Evolutionary conservation across 2,329 filamentous ascomycete genomes (phyloP), one percentile per base, ranked within the genome.

Genomic region (Aureobasidium sp.): DNA sequence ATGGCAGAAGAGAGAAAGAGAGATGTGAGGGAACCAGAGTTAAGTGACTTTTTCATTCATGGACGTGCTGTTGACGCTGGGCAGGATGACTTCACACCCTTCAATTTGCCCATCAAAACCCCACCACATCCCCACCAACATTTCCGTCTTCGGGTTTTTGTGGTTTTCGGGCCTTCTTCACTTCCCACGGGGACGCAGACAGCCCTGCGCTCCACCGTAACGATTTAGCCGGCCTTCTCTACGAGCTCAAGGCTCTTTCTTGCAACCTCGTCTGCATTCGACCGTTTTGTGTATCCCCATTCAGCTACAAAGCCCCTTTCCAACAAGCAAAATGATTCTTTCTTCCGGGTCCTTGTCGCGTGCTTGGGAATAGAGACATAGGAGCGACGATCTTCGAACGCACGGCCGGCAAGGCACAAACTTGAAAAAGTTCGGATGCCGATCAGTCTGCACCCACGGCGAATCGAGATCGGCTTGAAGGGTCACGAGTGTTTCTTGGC

Each of bases 51-150:
- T 57, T 58, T 48, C 30, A 48, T n/a, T n/a, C 11, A 42, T 48
- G 54, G 54, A 58, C 54, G 54, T 58, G 54, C 42, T 58, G 54
- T 30, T 58, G 29, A 58, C 54, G 54, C 54, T 58, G 54, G 54
- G 41, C 41, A 44, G 42, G 8, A 58, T 58, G 54, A 58, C 54
- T 58, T 58, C 54, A 58, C 54, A 47, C 54, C 14, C 42, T 47
- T 47, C 41, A 58, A 47, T n/a, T 29, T 42, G 39, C 45, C 34
- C 53, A 44, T 55, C 30, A 41, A 29, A 48, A 58, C 54, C 54
- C 54, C 54, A 58, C 54, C 54, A 21, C 21, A 47, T 44, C 54
- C 54, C 54, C 54, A 58, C 54, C 21, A 39, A 37, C 36, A 39
- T 21, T 42, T 58, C 42, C 30, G 54, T 5, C 29, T 45, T 51